These are phyloP conservation scores for Penicillium sumatraense DNA, from an alignment of 2,329 filamentous ascomycete species.

Conservation along the genomic window DNA sequence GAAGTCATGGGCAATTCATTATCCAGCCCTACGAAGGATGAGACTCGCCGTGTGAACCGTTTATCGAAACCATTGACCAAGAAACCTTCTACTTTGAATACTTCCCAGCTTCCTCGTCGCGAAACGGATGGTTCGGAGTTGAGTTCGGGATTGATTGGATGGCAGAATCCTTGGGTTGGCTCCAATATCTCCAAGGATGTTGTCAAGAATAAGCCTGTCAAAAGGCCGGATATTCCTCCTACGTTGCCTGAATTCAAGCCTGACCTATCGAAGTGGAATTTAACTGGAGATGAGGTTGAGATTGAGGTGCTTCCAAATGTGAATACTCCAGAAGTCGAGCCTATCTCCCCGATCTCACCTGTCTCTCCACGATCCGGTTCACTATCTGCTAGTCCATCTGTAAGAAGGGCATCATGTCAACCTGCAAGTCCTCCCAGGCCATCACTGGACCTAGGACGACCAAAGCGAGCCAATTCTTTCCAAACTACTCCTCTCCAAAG, in stretches of 20 bases:
- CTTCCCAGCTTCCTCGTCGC: slow-evolving; percentile 12
- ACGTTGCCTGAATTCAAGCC: slow-evolving; percentile 21
- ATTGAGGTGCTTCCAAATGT: too few relatives aligned
- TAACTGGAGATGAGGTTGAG: not conserved
- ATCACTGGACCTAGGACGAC: slow-evolving; percentile 20
- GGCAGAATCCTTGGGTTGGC: slow-evolving; percentile 43
- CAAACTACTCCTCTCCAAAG: slow-evolving; percentile 32
- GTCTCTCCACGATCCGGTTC: slow-evolving; percentile 14
- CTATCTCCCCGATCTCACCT: slow-evolving; percentile 3
- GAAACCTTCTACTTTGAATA: slow-evolving; percentile 19
- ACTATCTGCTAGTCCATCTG: slow-evolving; percentile 23
- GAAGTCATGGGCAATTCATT: slow-evolving; percentile 43
- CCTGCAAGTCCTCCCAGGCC: slow-evolving; percentile 19
- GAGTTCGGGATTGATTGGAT: slow-evolving; percentile 26
- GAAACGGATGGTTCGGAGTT: slow-evolving; percentile 14
- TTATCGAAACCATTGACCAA: slow-evolving; percentile 43
- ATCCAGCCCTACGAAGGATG: slow-evolving; percentile 37
- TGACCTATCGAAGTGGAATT: slow-evolving; percentile 1
- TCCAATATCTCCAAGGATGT: slow-evolving; percentile 26
- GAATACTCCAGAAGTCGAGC: slow-evolving; percentile 1
- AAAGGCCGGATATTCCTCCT: slow-evolving; percentile 19
- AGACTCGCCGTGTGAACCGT: slow-evolving; percentile 39
- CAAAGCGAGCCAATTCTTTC: slow-evolving; percentile 35
- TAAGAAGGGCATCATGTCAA: slow-evolving; percentile 28
- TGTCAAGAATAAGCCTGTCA: slow-evolving; percentile 14